Percentiles rank a stretch among this genome's conserved stretches.
These are phyloP conservation scores for Marchantia paleacea DNA, from an alignment of 225 moss, liverwort and hornwort genomes.

Conservation along the genomic window DNA sequence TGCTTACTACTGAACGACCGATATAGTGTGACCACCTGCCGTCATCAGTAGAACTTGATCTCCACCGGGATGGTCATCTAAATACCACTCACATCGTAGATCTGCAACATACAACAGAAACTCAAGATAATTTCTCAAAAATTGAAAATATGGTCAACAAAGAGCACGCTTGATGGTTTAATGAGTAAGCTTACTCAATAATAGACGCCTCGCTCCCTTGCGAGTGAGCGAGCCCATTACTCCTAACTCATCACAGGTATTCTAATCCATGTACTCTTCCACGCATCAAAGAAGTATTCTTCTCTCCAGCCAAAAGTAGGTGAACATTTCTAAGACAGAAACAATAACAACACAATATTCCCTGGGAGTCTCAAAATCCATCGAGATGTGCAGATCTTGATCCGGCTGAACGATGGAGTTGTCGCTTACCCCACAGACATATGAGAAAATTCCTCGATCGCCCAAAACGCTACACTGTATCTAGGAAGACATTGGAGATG, in stretches of 20 bases:
- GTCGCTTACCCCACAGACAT: not conserved
- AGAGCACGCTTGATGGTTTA: too few relatives aligned
- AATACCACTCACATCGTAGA: slow-evolving; percentile 61
- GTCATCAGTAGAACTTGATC: slow-evolving; percentile 56
- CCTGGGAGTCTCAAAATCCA: not conserved
- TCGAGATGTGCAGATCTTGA: not conserved
- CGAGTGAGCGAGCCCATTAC: too few relatives aligned
- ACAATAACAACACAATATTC: too few relatives aligned
- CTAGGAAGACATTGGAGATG: too few relatives aligned
- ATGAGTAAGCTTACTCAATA: too few relatives aligned
- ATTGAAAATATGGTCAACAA: not conserved
- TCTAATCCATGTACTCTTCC: too few relatives aligned
- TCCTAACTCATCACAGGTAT: too few relatives aligned
- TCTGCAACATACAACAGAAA: slow-evolving; percentile 30
- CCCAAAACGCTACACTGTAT: not conserved
- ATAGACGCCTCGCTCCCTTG: too few relatives aligned
- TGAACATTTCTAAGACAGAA: too few relatives aligned
- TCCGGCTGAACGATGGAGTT: not conserved
- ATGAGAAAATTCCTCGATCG: not conserved
- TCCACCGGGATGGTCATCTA: slow-evolving; percentile 77
- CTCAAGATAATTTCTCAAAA: too few relatives aligned
- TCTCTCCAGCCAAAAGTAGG: too few relatives aligned
- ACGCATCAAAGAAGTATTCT: too few relatives aligned
- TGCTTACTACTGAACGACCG: not conserved
- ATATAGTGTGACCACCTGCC: slow-evolving; percentile 5